Base-by-base conservation (phyloP, 306 rosid species). In the Corylus avellana region DNA sequence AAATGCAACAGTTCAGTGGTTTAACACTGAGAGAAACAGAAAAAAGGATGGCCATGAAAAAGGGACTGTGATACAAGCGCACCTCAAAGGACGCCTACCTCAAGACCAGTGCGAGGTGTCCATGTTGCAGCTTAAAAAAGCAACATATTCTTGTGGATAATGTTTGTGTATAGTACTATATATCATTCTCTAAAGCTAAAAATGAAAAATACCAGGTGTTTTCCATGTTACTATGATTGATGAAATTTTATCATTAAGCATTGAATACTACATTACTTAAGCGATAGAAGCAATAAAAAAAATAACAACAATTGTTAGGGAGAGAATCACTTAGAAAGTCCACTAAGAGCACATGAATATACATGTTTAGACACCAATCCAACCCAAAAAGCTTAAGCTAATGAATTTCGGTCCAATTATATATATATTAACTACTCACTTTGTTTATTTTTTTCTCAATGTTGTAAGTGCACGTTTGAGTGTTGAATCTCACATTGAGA, bases 161-260 rank as follows among this genome's bases (percentile, higher is more conserved):
- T 12, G 20, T 55, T 37, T 29, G 20, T 74, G 48, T 17, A 55
- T 56, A 68, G 72, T 66, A 54, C 62, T 39, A 64, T 61, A 20
- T 39, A 62, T 78, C 61, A 73, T 56, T 44, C 13, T 53, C 77
- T 61, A 22, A 56, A 67, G 84, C 72, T 56, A 4, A 59, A 76
- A 75, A 58, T 58, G 20, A 49, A 17, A 20, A 25, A 66, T 32
- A 67, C 2, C 47, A 14, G 66, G n/a, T 71, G 49, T 39, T 32
- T 10, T 81, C 70, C 39, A 76, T 57, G 72, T 72, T 70, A 82
- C 61, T 8, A 50, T 50, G 71, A 71, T 48, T 53, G 71, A 72
- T 57, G 64, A 71, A 59, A 61, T 49, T 78, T 49, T 50, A 75
- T 68, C 71, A 70, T 53, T 54, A 80, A 44, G 68, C 77, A 20